A percentile compares a stretch with the other conserved stretches of the same genome.
Conservation (phyloP, 2,329 filamentous ascomycete species). For the Lasiodiplodia theobromae region DNA sequence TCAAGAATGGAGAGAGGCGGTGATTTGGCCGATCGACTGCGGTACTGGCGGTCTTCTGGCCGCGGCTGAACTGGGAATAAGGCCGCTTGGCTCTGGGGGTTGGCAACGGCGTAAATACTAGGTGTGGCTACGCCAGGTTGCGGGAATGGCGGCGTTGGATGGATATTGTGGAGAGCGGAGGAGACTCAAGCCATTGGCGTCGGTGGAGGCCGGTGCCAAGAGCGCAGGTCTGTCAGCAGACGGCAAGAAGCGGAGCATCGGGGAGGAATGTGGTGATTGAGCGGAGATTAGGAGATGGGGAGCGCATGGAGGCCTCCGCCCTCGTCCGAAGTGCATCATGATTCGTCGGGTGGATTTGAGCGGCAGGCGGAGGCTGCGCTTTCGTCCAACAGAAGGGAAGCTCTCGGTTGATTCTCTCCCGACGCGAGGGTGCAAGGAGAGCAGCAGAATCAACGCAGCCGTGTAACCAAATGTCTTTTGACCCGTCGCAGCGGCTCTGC, state of each 20-base stretch:
- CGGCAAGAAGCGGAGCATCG: not conserved
- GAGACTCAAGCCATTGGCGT: slow-evolving; percentile 14
- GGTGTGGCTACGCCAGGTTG: slow-evolving; percentile 8
- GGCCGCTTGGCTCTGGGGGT: not conserved
- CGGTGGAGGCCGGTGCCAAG: slow-evolving; percentile 21
- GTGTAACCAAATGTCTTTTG: not conserved
- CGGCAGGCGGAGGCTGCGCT: not conserved
- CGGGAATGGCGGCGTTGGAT: not conserved
- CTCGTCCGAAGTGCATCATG: not conserved
- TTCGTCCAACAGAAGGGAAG: not conserved
- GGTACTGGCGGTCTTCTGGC: not conserved
- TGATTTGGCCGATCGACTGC: not conserved
- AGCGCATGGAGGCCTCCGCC: not conserved
- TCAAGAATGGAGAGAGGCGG: not conserved
- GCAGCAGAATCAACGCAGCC: not conserved
- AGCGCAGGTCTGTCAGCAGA: slow-evolving; percentile 19
- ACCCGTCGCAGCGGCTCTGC: not conserved
- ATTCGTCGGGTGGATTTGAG: not conserved
- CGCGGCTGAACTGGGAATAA: not conserved
- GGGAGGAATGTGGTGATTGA: slow-evolving; percentile 5
- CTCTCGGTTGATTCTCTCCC: slow-evolving; percentile 6
- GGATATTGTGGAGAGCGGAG: not conserved
- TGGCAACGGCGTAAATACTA: slow-evolving; percentile 11
- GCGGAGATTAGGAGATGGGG: slow-evolving; percentile 8
- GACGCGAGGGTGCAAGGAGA: not conserved